Conservation (phyloP, 2,329 filamentous ascomycete species). For the Cyanodermella asteris region DNA sequence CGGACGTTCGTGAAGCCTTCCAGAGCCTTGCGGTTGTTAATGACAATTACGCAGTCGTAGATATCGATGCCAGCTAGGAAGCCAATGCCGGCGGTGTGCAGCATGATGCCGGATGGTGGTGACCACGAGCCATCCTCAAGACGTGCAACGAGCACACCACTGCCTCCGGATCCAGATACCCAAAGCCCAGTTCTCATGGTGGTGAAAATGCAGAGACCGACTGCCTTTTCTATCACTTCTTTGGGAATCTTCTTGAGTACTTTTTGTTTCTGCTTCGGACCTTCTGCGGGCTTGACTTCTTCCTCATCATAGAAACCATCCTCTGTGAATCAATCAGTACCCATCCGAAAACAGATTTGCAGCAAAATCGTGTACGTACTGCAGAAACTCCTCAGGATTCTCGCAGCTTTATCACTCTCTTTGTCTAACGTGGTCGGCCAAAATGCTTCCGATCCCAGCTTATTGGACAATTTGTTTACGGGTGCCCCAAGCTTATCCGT, state of each 20-base stretch:
- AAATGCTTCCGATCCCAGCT: slow-evolving; percentile 59
- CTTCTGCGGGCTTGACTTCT: slow-evolving; percentile 20
- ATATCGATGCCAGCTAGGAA: slow-evolving; percentile 86
- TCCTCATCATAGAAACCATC: slow-evolving; percentile 47
- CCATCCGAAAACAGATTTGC: too few species aligned
- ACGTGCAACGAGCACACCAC: slow-evolving; percentile 64
- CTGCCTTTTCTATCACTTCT: slow-evolving; percentile 68
- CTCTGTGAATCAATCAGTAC: too few species aligned
- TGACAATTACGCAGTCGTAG: slow-evolving; percentile 85
- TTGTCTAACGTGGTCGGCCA: slow-evolving; percentile 72
- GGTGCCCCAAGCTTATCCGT: slow-evolving; percentile 50
- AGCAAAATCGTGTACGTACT: too few species aligned
- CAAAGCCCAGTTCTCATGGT: slow-evolving; percentile 87
- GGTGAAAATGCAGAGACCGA: slow-evolving; percentile 81
- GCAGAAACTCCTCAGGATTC: slow-evolving; percentile 79
- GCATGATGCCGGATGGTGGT: slow-evolving; percentile 70
- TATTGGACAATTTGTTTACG: slow-evolving; percentile 63
- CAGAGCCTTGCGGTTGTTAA: slow-evolving; percentile 67
- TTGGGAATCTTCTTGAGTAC: slow-evolving; percentile 67
- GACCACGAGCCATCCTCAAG: slow-evolving; percentile 79
- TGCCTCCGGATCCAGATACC: slow-evolving; percentile 77
- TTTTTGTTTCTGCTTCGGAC: slow-evolving; percentile 37
- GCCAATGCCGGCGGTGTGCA: slow-evolving; percentile 72
- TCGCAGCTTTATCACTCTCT: slow-evolving; percentile 77
- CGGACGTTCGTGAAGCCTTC: slow-evolving; percentile 63